Conservation (phyloP, 345 rosid species). For the Rhodomyrtus tomentosa region DNA sequence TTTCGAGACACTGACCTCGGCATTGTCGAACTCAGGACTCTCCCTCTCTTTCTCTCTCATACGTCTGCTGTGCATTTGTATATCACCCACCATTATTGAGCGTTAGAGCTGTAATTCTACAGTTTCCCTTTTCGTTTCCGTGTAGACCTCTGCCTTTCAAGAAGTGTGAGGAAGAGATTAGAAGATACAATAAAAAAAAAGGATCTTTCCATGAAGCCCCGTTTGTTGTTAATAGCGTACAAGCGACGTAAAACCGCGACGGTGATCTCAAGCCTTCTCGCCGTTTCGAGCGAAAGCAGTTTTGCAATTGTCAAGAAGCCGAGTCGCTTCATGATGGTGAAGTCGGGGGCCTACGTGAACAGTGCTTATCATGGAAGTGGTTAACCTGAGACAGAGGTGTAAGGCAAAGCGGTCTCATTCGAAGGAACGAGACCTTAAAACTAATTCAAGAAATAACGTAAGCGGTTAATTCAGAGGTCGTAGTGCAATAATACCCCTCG, state of each 20-base stretch:
- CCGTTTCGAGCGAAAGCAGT: background rate
- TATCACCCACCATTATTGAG: background rate
- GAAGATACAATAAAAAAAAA: background rate
- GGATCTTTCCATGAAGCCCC: background rate
- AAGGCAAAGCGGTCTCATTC: background rate
- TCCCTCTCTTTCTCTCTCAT: background rate
- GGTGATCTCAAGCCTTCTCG: background rate
- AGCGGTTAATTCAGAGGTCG: background rate
- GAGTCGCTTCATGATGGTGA: background rate
- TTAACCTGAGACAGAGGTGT: background rate
- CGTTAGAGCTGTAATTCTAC: background rate
- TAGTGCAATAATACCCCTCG: background rate
- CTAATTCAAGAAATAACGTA: background rate
- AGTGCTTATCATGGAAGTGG: background rate
- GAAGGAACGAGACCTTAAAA: background rate
- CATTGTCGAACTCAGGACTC: background rate
- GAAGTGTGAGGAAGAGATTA: background rate
- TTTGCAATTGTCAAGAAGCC: background rate
- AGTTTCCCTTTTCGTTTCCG: background rate
- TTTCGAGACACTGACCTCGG: background rate
- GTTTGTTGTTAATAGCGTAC: background rate
- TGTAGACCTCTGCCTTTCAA: background rate
- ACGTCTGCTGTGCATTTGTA: background rate
- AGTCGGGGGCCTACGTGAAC: background rate
- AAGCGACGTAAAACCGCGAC: background rate